Conservation (phyloP, 352 stramenopile species). For the Pilasporangium apinafurcum region DNA sequence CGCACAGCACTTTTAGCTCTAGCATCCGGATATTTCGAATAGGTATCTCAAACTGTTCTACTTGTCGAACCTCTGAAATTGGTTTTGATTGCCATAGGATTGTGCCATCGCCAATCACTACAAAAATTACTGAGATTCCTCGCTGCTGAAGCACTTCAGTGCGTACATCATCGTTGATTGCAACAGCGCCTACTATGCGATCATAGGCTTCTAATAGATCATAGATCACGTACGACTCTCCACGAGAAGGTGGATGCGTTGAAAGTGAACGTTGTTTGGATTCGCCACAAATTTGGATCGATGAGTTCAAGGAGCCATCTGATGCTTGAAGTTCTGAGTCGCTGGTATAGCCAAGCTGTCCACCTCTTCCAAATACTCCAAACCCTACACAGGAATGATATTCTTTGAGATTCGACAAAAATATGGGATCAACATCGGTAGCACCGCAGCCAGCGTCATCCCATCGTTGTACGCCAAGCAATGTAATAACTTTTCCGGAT, state of each 20-base stretch:
- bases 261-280: constrained; percentile 70
- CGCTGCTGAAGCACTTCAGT: constrained; percentile 54
- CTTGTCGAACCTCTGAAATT: constrained; percentile 22
- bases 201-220: constrained; percentile 62
- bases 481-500: constrained; percentile 83
- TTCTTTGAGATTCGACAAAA: constrained; percentile 71
- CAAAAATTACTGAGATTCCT: constrained; percentile 50
- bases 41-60: constrained; percentile 56
- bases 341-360: constrained; percentile 68
- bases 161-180: constrained; percentile 70
- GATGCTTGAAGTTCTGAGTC: too few relatives aligned
- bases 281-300: constrained; percentile 57
- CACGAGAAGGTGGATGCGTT: constrained; percentile 63
- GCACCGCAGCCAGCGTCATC: constrained; percentile 34
- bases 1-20: constrained; percentile 58
- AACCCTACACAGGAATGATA: constrained; percentile 78
- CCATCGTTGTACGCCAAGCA: constrained; percentile 76
- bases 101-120: constrained; percentile 62
- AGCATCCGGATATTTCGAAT: constrained; percentile 66
- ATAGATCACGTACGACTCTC: constrained; percentile 77
- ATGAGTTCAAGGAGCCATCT: too few relatives aligned
- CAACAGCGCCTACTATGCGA: constrained; percentile 44
- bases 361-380: constrained; percentile 68
- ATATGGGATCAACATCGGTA: constrained; percentile 42
- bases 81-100: constrained; percentile 74